A percentile compares a stretch with the other conserved stretches of the same genome.
phyloP scores from a whole-genome alignment of 2,329 filamentous ascomycete genomes.

The Beauveria pseudobassiana region DNA sequence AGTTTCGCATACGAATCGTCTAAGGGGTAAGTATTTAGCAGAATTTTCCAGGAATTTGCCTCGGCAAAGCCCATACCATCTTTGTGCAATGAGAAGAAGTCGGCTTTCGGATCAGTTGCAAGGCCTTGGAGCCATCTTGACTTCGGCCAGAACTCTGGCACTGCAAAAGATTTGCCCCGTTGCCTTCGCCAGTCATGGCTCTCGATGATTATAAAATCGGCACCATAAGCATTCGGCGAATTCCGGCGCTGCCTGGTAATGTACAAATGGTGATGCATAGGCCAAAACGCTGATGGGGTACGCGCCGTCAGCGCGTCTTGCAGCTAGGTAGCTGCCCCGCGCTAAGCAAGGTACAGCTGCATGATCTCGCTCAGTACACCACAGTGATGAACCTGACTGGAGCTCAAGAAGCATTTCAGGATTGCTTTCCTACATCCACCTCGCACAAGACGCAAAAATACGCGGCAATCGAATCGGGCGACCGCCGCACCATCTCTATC shows the following conservation, averaged over 20 bases:
- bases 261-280: neutral
- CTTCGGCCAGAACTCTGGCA: slow-evolving; percentile 52
- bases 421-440: neutral
- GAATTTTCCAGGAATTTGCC: neutral
- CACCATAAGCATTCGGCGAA: neutral
- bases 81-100: slow-evolving; percentile 38
- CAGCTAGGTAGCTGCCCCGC: neutral
- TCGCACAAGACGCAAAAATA: neutral
- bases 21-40: neutral
- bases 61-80: slow-evolving; percentile 18
- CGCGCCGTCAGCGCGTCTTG: slow-evolving; percentile 1
- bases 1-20: neutral
- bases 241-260: neutral
- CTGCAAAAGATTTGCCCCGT: slow-evolving; percentile 50
- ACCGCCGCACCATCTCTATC: neutral
- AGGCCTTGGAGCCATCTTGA: slow-evolving; percentile 40
- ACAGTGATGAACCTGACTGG: neutral
- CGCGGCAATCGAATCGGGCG: neutral
- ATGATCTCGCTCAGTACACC: neutral
- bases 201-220: neutral
- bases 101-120: slow-evolving; percentile 14
- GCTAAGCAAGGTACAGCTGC: neutral
- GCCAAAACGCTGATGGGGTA: neutral
- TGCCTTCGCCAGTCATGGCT: slow-evolving; percentile 30
- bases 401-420: neutral